phyloP scores from a whole-genome alignment of 106 monocot species.

The Xerophyta viscosa region DNA sequence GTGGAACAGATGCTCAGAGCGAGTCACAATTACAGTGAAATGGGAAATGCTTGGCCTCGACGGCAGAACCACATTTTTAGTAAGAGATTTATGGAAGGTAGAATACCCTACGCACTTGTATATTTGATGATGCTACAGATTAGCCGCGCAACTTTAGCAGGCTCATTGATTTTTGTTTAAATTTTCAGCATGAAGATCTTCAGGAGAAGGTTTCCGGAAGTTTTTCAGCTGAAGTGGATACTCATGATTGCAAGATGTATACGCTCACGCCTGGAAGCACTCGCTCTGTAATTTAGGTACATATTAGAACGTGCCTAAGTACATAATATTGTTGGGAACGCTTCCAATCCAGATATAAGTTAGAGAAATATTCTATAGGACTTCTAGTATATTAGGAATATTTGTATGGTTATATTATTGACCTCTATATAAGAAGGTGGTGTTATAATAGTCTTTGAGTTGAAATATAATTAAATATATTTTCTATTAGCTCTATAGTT shows the following conservation, averaged over 20 bases:
- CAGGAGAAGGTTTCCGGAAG: constrained; percentile 28
- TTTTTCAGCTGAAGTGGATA: constrained; percentile 41
- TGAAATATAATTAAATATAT: too few relatives aligned
- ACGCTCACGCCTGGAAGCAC: constrained; percentile 30
- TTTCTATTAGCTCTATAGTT: too few relatives aligned
- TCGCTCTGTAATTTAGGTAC: constrained; percentile 2
- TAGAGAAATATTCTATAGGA: too few relatives aligned
- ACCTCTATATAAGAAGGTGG: too few relatives aligned
- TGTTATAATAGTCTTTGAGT: too few relatives aligned
- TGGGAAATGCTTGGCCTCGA: constrained; percentile 64
- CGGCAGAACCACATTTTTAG: constrained; percentile 27
- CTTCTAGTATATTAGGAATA: too few relatives aligned
- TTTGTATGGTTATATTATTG: too few relatives aligned
- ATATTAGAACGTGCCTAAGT: background rate
- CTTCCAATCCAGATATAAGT: too few relatives aligned
- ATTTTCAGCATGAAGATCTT: constrained; percentile 57
- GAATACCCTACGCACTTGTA: too few relatives aligned
- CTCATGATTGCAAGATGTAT: constrained; percentile 85
- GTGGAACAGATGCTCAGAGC: constrained; percentile 78
- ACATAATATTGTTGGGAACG: too few relatives aligned
- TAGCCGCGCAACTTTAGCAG: too few relatives aligned
- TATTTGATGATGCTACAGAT: too few relatives aligned
- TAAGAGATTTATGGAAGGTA: constrained; percentile 92
- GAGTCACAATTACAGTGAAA: constrained; percentile 41
- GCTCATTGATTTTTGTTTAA: background rate